Percentiles rank a stretch among this genome's conserved stretches.
These are phyloP conservation scores for Sporothrix luriei DNA, from an alignment of 2,329 filamentous ascomycete genomes.

Conservation along the genomic window DNA sequence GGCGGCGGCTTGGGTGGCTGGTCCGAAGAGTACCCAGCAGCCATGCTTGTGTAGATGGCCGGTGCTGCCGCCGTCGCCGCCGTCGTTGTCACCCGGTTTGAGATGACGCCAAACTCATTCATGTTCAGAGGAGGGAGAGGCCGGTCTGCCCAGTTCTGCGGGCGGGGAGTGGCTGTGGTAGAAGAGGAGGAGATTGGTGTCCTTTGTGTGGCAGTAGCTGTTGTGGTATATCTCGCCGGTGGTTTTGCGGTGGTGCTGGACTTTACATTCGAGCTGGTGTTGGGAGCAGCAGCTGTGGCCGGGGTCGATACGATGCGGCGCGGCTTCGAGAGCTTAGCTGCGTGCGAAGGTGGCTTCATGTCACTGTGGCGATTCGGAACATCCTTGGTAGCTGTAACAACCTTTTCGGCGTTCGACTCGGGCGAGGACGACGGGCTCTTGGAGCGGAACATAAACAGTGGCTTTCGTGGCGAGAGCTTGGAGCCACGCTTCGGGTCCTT, in stretches of 20 bases:
- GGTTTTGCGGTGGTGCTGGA: neutral
- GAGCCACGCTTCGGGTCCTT: slow-evolving; percentile 4
- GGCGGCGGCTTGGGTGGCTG: slow-evolving; percentile 19
- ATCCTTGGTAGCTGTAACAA: neutral
- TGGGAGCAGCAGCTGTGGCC: neutral
- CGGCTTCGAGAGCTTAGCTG: slow-evolving; percentile 7
- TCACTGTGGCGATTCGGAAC: neutral
- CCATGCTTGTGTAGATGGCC: neutral
- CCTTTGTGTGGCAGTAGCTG: neutral
- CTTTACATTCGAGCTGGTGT: neutral
- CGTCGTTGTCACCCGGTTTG: neutral
- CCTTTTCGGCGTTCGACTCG: neutral
- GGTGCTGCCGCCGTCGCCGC: neutral
- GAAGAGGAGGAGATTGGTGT: neutral
- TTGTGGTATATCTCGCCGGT: neutral
- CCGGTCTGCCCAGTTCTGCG: slow-evolving; percentile 23
- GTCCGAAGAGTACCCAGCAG: neutral
- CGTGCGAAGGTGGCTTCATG: neutral
- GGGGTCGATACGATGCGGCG: slow-evolving; percentile 2
- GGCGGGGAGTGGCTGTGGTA: neutral
- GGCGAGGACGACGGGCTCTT: slow-evolving; percentile 4
- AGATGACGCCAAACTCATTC: slow-evolving; percentile 14
- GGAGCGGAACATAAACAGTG: slow-evolving; percentile 18
- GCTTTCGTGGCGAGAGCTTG: slow-evolving; percentile 7
- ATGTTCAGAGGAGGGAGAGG: slow-evolving; percentile 27